Base-by-base conservation (phyloP, 495 filamentous ascomycete species). In the Hypoxylon fragiforme region DNA sequence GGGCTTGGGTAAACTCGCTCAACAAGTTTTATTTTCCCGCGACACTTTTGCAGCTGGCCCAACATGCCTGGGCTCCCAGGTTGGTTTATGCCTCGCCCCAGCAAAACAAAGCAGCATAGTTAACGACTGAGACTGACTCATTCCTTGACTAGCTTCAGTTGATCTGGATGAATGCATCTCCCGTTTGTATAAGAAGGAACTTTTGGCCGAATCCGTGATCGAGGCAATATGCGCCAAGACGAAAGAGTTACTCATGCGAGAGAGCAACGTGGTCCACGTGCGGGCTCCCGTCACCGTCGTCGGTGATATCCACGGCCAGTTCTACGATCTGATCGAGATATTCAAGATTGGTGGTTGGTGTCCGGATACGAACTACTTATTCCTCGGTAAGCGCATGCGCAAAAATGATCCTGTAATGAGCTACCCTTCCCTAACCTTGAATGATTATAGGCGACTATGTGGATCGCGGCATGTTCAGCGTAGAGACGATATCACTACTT, bases 181-280 rank as follows among this genome's bases (percentile, higher is more conserved):
- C 64, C 84, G 94, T 49, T 84, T 98, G 19, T 96, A 97, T 72
- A 89, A 90, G 54, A 97, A 97, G 71, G 92, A 97, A 68, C 80
- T 98, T 43, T 79, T 98, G 18, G 94, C 95, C 38, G 94, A 98
- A 73, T 95, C 92, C 6, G 95, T 98, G 35, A 92, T 98, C 69
- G 94, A 98, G 74, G 94, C 95, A 64, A 95, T 98, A 84, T 98
- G 94, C 70, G 91, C 94, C 64, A 98, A 98, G 71, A 91, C 95
- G 9, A 98, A 98, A 60, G 94, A 98, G 72, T 80, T 97, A 48
- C 79, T 98, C 56, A 98, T 98, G 94, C 95, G 94, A 69, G 94
- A 98, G 82, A 97, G 92, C 79, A 98, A 98, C 77, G 94, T 98
- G 41, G 94, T 98, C 35, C 94, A 98, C 68, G 95, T 98, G 52